A percentile compares a stretch with the other conserved stretches of the same genome.
Evolutionary conservation across 2,329 filamentous ascomycete species (phyloP).

Genomic region (Emericellopsis atlantica): DNA sequence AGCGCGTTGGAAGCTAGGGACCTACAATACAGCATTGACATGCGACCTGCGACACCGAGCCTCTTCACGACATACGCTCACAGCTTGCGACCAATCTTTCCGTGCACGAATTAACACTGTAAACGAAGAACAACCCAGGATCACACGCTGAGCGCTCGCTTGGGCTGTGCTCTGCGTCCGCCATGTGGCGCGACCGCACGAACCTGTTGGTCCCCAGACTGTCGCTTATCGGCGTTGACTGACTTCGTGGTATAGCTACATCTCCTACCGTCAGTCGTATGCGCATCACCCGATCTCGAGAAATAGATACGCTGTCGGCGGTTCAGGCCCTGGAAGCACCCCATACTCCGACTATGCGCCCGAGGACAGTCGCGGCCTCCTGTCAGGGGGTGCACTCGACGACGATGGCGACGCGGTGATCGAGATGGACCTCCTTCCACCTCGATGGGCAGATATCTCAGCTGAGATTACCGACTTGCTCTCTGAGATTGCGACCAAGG

Average conservation of each 20-base stretch:
- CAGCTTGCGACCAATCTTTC: not conserved
- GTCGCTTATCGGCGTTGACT: conserved; percentile 12
- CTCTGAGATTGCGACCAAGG: conserved; percentile 67
- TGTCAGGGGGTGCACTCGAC: conserved; percentile 64
- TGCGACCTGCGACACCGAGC: no score
- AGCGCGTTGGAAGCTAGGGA: no score
- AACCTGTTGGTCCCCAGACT: conserved; percentile 60
- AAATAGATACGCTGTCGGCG: conserved; percentile 47
- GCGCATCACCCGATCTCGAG: conserved; percentile 87
- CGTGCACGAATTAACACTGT: no score
- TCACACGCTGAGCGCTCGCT: no score
- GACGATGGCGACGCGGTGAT: conserved; percentile 92
- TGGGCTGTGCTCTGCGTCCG: conserved; percentile 33
- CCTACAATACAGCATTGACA: no score
- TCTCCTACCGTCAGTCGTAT: conserved; percentile 98
- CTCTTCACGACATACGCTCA: not conserved
- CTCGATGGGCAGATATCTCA: conserved; percentile 89
- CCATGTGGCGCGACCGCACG: conserved; percentile 98
- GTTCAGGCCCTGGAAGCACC: conserved; percentile 15
- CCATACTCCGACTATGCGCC: conserved; percentile 46
- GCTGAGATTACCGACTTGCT: conserved; percentile 85
- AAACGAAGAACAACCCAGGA: no score
- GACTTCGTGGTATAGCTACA: conserved; percentile 50
- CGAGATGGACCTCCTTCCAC: conserved; percentile 94
- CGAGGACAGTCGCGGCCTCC: conserved; percentile 61